These are phyloP conservation scores for Naematelia encephala DNA, from an alignment of 768 basidiomycete genomes.

Conservation along the genomic window DNA sequence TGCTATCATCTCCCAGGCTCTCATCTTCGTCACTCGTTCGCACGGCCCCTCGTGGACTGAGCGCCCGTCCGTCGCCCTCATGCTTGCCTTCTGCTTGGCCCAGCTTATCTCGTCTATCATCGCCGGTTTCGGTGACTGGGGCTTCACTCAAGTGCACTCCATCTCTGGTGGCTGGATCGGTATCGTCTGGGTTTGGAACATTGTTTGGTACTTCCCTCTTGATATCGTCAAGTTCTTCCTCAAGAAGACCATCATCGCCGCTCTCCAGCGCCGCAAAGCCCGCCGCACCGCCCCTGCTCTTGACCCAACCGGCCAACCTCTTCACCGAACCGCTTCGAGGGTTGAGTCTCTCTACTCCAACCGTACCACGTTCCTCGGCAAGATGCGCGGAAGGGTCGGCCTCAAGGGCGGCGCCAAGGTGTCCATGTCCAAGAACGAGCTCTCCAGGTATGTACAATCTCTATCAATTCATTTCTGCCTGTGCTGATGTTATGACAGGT, in stretches of 20 bases:
- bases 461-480: background rate
- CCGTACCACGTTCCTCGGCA: conserved; percentile 87
- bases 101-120: conserved; percentile 95
- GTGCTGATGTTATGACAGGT: conserved; percentile 21
- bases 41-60: conserved; percentile 56
- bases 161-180: conserved; percentile 95
- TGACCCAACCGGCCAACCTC: conserved; percentile 63
- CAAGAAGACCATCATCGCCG: conserved; percentile 88
- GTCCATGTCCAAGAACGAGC: conserved; percentile 53
- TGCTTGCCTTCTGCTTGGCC: conserved; percentile 86
- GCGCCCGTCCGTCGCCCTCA: conserved; percentile 68
- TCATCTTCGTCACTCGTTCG: conserved; percentile 93
- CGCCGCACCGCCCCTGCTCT: conserved; percentile 49
- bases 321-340: conserved; percentile 83
- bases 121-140: conserved; percentile 87
- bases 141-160: conserved; percentile 76
- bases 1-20: conserved; percentile 96
- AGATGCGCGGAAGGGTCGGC: conserved; percentile 68
- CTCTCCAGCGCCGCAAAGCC: conserved; percentile 63
- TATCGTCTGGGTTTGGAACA: conserved; percentile 90
- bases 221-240: conserved; percentile 95
- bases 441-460: conserved; percentile 28
- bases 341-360: conserved; percentile 93
- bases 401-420: conserved; percentile 63
- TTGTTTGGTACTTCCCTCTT: conserved; percentile 91